These are phyloP conservation scores for Lentinula lateritia DNA, from an alignment of 768 basidiomycete species.

Conservation along the genomic window DNA sequence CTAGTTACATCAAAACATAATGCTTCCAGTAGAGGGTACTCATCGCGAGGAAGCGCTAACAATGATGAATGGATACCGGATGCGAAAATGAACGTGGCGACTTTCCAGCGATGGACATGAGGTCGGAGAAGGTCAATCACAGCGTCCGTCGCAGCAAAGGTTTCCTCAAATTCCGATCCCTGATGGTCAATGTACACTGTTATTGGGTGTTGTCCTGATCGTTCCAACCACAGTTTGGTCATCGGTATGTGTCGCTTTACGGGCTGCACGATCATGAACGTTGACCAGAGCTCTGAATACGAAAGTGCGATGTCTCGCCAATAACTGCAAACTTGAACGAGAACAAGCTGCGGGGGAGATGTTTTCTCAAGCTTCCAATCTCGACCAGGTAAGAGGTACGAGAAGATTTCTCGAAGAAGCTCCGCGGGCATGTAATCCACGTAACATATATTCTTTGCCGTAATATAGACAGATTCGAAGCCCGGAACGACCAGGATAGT, in stretches of 20 bases:
- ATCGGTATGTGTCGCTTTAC: background rate
- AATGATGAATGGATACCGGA: background rate
- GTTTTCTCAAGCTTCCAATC: background rate
- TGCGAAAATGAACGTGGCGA: background rate
- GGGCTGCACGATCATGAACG: background rate
- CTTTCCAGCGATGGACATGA: background rate
- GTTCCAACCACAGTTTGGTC: background rate
- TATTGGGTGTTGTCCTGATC: background rate
- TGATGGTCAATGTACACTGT: background rate
- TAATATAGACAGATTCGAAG: background rate
- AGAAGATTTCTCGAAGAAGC: slow-evolving; percentile 2
- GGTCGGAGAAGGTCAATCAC: background rate
- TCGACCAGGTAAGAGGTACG: background rate
- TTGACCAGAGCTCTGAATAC: background rate
- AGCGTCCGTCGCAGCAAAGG: background rate
- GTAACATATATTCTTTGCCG: background rate
- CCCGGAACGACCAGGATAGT: background rate
- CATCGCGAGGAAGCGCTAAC: background rate
- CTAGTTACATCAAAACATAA: background rate
- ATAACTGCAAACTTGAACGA: background rate
- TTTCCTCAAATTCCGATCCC: background rate
- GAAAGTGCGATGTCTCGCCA: slow-evolving; percentile 1
- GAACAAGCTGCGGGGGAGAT: background rate
- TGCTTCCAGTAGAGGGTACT: background rate
- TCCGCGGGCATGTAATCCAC: background rate